Percentiles rank a stretch among this genome's conserved stretches.
Evolutionary conservation across 2,329 filamentous ascomycete genomes (phyloP).

Genomic region (Ophiostoma montium): DNA sequence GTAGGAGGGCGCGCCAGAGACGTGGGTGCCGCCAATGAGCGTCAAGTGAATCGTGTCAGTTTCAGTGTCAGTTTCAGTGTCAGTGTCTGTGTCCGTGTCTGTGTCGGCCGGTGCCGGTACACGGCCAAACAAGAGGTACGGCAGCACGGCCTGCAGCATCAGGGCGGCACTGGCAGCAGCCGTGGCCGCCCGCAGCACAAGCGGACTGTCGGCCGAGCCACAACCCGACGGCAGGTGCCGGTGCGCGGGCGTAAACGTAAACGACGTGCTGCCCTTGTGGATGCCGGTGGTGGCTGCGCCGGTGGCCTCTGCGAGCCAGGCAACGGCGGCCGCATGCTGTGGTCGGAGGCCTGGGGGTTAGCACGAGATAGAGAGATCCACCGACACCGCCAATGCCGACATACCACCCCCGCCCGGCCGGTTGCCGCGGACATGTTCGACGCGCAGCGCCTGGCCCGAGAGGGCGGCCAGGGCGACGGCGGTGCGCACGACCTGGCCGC

Average conservation of each 20-base stretch:
- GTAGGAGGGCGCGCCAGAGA: conserved; percentile 40
- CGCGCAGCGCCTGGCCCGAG: conserved; percentile 36
- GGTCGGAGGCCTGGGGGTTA: conserved; percentile 49
- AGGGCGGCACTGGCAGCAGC: conserved; percentile 40
- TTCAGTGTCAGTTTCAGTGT: conserved; percentile 17
- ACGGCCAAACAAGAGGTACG: conserved; percentile 36
- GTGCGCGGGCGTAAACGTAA: conserved; percentile 31
- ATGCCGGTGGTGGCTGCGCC: conserved; percentile 36
- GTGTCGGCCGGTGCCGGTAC: not conserved
- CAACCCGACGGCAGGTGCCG: not conserved
- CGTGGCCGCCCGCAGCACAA: conserved; percentile 28
- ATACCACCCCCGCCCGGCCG: conserved; percentile 24
- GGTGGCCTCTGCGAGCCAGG: conserved; percentile 38
- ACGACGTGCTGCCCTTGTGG: conserved; percentile 32
- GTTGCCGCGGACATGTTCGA: conserved; percentile 42
- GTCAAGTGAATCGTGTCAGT: conserved; percentile 21
- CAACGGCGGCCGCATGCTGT: conserved; percentile 44
- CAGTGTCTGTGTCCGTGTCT: conserved; percentile 27
- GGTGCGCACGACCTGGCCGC: conserved; percentile 45
- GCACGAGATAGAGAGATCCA: no score
- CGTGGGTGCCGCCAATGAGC: conserved; percentile 46
- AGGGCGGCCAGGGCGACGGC: conserved; percentile 42
- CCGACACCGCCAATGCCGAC: not conserved
- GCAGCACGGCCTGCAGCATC: conserved; percentile 46
- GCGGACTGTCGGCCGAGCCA: conserved; percentile 14